phyloP scores from a whole-genome alignment of 305 asterid species.

The Ruellia speciosa region DNA sequence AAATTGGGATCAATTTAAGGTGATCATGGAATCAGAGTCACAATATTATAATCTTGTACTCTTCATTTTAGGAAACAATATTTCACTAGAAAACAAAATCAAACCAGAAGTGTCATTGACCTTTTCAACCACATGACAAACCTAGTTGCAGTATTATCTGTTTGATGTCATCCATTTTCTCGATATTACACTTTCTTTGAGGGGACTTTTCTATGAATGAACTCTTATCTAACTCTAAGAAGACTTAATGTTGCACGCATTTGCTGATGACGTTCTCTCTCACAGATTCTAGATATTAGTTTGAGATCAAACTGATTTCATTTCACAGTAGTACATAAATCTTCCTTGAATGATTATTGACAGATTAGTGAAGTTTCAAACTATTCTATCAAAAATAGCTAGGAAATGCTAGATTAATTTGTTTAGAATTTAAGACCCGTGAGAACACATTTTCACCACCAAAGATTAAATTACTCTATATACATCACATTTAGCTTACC shows the following conservation, averaged over 20 bases:
- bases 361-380: no score
- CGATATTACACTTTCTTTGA: no score
- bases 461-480: neutral
- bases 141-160: neutral
- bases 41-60: neutral
- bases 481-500: no score
- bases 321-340: no score
- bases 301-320: no score
- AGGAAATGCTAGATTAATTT: neutral
- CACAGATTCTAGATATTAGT: no score
- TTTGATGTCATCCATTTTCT: no score
- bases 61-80: conserved; percentile 4
- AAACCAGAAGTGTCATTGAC: conserved; percentile 3
- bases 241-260: neutral
- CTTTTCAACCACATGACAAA: neutral
- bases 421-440: neutral
- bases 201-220: no score
- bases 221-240: no score
- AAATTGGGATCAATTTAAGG: conserved; percentile 20
- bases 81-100: neutral
- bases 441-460: conserved; percentile 1
- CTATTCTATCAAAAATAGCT: no score
- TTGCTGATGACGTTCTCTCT: no score
- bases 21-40: conserved; percentile 14
- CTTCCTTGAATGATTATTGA: no score